Conservation (phyloP, 2,329 filamentous ascomycete genomes). For the Sporothrix brasiliensis region DNA sequence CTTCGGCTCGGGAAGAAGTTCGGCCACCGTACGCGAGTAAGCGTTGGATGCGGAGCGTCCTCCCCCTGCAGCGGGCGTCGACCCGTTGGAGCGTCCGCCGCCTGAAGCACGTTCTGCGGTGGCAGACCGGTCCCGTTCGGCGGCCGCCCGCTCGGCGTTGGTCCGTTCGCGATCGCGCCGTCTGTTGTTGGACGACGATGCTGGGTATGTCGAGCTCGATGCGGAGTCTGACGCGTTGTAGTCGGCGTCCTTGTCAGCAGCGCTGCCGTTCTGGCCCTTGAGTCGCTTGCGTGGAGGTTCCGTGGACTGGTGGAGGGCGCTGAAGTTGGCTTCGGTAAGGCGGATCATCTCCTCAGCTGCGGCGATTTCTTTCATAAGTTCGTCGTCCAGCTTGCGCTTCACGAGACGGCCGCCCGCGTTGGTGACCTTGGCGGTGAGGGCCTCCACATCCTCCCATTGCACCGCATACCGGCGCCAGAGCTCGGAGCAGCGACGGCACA, state of each 20-base stretch:
- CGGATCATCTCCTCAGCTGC: slow-evolving; percentile 65
- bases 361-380: slow-evolving; percentile 74
- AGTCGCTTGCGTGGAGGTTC: slow-evolving; percentile 69
- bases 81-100: slow-evolving; percentile 42
- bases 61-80: slow-evolving; percentile 52
- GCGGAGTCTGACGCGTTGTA: slow-evolving; percentile 51
- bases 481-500: slow-evolving; percentile 88
- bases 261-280: slow-evolving; percentile 48
- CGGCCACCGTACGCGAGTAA: slow-evolving; percentile 46
- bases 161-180: slow-evolving; percentile 57
- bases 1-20: slow-evolving; percentile 76
- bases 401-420: slow-evolving; percentile 77
- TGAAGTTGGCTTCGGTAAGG: slow-evolving; percentile 41
- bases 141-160: slow-evolving; percentile 44
- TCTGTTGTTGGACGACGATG: slow-evolving; percentile 50
- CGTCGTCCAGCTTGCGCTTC: slow-evolving; percentile 90
- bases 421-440: slow-evolving; percentile 83
- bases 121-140: slow-evolving; percentile 4
- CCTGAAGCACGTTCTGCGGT: slow-evolving; percentile 8
- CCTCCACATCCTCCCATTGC: slow-evolving; percentile 92
- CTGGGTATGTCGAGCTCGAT: slow-evolving; percentile 51
- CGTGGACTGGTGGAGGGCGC: slow-evolving; percentile 38
- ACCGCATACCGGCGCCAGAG: slow-evolving; percentile 96
- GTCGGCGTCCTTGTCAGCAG: slow-evolving; percentile 55
- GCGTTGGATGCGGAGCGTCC: slow-evolving; percentile 57